phyloP scores from a whole-genome alignment of 2,329 filamentous ascomycete genomes.

The Penicillium griseofulvum region DNA sequence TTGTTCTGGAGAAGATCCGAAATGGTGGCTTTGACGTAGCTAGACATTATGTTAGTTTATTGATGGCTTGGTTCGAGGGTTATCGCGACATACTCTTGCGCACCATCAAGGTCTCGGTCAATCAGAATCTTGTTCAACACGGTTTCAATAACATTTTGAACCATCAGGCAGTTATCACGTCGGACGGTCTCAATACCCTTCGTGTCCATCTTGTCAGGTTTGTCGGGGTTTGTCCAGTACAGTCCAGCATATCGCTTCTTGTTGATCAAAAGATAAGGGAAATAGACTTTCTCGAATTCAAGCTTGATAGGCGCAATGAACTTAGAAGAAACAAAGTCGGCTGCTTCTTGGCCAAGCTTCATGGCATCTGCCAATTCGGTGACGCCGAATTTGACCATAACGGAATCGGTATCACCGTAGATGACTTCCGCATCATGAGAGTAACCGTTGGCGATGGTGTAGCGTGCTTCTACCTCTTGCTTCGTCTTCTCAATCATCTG shows the following conservation, averaged over 20 bases:
- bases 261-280: conserved; percentile 96
- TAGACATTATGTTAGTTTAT: conserved; percentile 47
- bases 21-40: conserved; percentile 95
- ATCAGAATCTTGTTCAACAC: conserved; percentile 94
- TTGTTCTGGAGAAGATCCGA: conserved; percentile 95
- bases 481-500: conserved; percentile 99
- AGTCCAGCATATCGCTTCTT: conserved; percentile 99
- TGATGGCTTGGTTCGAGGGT: not conserved
- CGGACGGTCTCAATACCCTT: conserved; percentile 99
- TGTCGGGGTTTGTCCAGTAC: conserved; percentile 91
- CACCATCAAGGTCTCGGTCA: conserved; percentile 82
- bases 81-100: conserved; percentile 73
- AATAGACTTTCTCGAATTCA: conserved; percentile 99
- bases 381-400: conserved; percentile 99
- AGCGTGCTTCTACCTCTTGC: conserved; percentile 85
- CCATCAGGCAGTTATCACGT: conserved; percentile 90
- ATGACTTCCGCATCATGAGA: conserved; percentile 93
- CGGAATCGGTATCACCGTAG: conserved; percentile 97
- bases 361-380: conserved; percentile 83
- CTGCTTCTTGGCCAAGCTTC: conserved; percentile 92
- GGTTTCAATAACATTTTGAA: conserved; percentile 96
- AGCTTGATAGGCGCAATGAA: conserved; percentile 97
- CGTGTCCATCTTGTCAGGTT: conserved; percentile 99
- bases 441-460: conserved; percentile 92
- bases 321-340: conserved; percentile 81